Percentiles rank a stretch among this genome's conserved stretches.
Conservation (phyloP, 139 green algal genomes). For the Picochlorum sp. region DNA sequence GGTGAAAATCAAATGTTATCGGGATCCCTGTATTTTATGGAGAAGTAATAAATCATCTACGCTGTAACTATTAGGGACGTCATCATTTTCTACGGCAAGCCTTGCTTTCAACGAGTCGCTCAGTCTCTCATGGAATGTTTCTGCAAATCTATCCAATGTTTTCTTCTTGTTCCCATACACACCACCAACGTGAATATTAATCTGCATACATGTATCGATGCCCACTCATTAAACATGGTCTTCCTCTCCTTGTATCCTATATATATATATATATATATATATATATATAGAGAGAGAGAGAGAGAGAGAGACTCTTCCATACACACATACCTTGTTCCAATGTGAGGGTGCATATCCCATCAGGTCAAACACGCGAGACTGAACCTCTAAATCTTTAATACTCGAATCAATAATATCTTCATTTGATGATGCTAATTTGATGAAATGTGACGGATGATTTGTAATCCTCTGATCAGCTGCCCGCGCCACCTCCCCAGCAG, state of each 20-base stretch:
- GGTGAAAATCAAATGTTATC: constrained; percentile 64
- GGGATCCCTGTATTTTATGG: constrained; percentile 27
- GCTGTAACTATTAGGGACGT: constrained; percentile 36
- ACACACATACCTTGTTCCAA: constrained; percentile 44
- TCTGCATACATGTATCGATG: constrained; percentile 1
- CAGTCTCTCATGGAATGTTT: constrained; percentile 25
- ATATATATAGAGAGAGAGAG: too few species aligned
- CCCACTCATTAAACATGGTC: too few species aligned
- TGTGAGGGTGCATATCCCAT: constrained; percentile 46
- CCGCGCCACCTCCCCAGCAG: constrained; percentile 34
- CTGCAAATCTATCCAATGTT: constrained; percentile 44
- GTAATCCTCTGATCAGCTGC: constrained; percentile 44
- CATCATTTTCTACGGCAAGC: constrained; percentile 60
- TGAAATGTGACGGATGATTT: constrained; percentile 47
- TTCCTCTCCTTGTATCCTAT: too few species aligned
- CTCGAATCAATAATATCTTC: constrained; percentile 18
- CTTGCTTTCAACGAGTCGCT: constrained; percentile 35
- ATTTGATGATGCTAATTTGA: constrained; percentile 27
- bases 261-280: too few species aligned
- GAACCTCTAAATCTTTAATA: constrained; percentile 52
- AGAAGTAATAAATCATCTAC: constrained; percentile 38
- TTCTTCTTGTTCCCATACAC: constrained; percentile 38
- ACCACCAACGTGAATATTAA: constrained; percentile 64
- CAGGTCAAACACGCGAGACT: constrained; percentile 48
- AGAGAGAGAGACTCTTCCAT: not conserved